phyloP scores from a whole-genome alignment of 495 filamentous ascomycete species.

The Evernia prunastri region DNA sequence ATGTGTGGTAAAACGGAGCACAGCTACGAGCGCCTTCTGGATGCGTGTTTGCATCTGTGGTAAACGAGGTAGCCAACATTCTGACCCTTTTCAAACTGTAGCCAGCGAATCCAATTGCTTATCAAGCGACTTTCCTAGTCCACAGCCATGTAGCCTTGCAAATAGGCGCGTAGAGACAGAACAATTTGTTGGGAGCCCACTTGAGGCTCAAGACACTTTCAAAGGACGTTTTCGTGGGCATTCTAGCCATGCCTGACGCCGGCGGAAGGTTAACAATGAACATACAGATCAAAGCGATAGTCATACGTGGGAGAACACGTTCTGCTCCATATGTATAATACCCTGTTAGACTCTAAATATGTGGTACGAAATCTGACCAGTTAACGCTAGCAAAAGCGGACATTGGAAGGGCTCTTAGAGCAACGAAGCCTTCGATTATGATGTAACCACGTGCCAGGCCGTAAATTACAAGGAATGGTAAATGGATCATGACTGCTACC shows the following conservation, averaged over 20 bases:
- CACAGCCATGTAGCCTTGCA: background rate
- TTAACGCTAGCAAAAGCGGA: constrained; percentile 15
- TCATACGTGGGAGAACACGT: too few species aligned
- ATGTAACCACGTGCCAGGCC: constrained; percentile 16
- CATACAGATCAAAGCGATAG: too few species aligned
- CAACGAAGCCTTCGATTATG: constrained; percentile 16
- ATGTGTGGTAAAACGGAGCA: background rate
- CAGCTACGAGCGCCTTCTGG: background rate
- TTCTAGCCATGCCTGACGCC: too few species aligned
- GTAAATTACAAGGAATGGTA: constrained; percentile 13
- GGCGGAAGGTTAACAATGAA: too few species aligned
- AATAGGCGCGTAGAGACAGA: too few species aligned
- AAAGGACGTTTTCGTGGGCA: too few species aligned
- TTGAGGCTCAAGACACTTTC: background rate
- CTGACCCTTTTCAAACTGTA: background rate
- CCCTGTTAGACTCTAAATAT: constrained; percentile 18
- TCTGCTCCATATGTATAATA: too few species aligned
- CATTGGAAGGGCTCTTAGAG: constrained; percentile 16
- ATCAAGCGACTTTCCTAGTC: background rate
- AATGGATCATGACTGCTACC: too few species aligned
- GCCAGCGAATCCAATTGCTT: background rate
- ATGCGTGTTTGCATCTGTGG: background rate
- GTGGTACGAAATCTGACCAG: constrained; percentile 22
- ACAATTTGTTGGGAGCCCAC: background rate
- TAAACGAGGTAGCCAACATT: background rate